Percentiles rank a stretch among this genome's conserved stretches.
Conservation (phyloP, 345 rosid species). For the Eucalyptus paniculata region DNA sequence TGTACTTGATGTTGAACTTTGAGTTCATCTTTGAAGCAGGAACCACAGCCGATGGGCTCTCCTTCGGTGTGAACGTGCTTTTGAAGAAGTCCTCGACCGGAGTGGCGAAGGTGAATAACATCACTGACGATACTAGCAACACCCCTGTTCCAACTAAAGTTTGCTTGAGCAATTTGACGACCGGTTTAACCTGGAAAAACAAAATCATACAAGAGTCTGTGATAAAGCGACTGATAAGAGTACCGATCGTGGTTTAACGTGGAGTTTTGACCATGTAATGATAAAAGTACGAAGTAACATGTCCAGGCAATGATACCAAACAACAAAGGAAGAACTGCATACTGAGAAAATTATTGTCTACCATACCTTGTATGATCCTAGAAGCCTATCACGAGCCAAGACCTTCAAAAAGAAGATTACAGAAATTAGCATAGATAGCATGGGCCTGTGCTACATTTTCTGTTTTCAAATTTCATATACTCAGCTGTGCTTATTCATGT, state of each 20-base stretch:
- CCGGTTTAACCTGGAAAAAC: constrained; percentile 70
- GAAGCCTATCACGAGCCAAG: constrained; percentile 84
- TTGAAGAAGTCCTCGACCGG: constrained; percentile 67
- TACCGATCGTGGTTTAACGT: not conserved
- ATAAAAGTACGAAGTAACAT: not conserved
- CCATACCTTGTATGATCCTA: constrained; percentile 87
- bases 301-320: not conserved
- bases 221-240: not conserved
- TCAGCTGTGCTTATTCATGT: not conserved
- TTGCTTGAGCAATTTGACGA: constrained; percentile 75
- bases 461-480: not conserved
- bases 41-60: constrained; percentile 13
- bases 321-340: not conserved
- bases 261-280: not conserved
- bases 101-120: constrained; percentile 65
- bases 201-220: not conserved
- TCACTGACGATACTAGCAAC: constrained; percentile 54
- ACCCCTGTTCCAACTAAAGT: constrained; percentile 80
- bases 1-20: constrained; percentile 60
- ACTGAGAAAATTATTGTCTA: not conserved
- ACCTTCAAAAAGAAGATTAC: constrained; percentile 18
- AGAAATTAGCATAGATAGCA: not conserved
- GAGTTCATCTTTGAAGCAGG: constrained; percentile 30
- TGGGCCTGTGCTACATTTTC: not conserved
- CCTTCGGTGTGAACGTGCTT: constrained; percentile 15